phyloP scores from a whole-genome alignment of 1,139 yeast genomes.

The Geotrichum reessii region DNA sequence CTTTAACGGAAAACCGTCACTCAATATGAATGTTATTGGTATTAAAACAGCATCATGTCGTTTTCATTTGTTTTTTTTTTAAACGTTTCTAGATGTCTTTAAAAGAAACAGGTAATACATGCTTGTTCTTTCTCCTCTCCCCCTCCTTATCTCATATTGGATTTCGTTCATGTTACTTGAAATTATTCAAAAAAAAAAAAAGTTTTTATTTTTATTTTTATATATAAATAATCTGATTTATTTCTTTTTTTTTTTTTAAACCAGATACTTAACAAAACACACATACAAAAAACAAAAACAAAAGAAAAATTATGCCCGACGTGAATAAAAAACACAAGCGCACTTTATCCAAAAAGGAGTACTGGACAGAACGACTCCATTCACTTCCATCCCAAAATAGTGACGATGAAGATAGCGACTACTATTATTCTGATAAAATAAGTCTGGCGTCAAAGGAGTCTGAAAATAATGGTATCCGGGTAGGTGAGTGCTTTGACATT shows the following conservation, averaged over 20 bases:
- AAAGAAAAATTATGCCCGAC: not conserved
- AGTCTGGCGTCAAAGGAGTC: not conserved
- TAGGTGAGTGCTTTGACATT: not conserved
- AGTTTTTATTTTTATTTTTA: no score
- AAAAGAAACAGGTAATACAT: no score
- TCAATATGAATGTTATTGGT: no score
- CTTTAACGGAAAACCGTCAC: not conserved
- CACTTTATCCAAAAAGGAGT: not conserved
- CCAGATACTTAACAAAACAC: not conserved
- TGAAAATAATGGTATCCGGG: not conserved
- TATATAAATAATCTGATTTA: no score
- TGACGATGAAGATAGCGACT: not conserved
- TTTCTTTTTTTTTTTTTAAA: no score
- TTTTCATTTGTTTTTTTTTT: no score
- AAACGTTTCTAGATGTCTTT: no score
- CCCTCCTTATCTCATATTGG: no score
- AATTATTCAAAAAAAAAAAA: no score
- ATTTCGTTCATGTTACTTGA: no score
- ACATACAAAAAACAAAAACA: not conserved
- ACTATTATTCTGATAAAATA: not conserved
- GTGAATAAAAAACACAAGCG: not conserved
- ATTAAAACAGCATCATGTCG: no score
- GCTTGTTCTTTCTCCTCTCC: no score
- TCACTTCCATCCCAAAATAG: not conserved
- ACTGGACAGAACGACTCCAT: not conserved